Base-by-base conservation (phyloP, 2,329 filamentous ascomycete species). In the Fusarium proliferatum region DNA sequence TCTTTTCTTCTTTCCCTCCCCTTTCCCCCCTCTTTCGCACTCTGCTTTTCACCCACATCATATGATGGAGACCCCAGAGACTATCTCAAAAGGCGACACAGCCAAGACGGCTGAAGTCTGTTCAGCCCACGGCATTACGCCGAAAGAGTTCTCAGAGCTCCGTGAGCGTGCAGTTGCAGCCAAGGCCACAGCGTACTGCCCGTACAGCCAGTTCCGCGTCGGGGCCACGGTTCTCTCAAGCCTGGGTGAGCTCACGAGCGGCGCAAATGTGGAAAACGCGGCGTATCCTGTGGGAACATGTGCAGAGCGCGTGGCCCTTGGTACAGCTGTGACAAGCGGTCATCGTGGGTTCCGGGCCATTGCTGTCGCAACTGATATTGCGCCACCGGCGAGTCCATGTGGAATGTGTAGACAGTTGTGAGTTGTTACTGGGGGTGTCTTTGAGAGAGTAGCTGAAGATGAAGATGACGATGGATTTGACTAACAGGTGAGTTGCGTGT, bases 341-440 rank as follows among this genome's bases (percentile, higher is more conserved):
- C 83, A 88, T 73, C 83, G 82, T 39, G 78, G 59, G 13, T 94
- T 97, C 84, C 91, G 90, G 79, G 96, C 95, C 26, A 83, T 99
- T 28, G 96, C 93, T 21, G 95, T 99, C 8, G 89, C 93, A 11
- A 97, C 95, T 10, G 93, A 98, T 80, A 92, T 93, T 46, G 84
- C 82, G 38, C 89, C 90, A 36, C 90, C 91, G 8, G 88, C 88
- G 53, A 91, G 92, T 71, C 96, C 96, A 1, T 99, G 96, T 81
- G 96, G 96, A 62, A 98, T 97, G 95, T 98, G 96, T 82, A 88
- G 96, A 77, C 96, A 98, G 81, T 97, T 96, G 92, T 94, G 80
- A 85, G 90, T 87, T 58, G 43, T 59, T 38, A 38, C 17, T 36
- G 38, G 41, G 23, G 49, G 33, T 49, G 41, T 48, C 39, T 48